Percentiles rank a stretch among this genome's conserved stretches.
Evolutionary conservation across 2,329 filamentous ascomycete genomes (phyloP).

Genomic region (Whalleya microplaca): DNA sequence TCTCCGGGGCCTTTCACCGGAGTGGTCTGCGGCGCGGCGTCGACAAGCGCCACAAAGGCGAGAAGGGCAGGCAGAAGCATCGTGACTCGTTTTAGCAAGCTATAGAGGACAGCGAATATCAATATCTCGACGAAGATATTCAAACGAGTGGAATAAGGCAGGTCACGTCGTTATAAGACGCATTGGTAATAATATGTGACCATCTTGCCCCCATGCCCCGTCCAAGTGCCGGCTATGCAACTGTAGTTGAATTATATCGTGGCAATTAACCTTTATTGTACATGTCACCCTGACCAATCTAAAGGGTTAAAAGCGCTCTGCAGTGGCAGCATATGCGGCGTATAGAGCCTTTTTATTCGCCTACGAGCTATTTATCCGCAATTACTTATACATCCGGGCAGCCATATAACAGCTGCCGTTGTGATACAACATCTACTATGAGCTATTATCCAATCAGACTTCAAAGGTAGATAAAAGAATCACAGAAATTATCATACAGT

Average conservation of each 20-base stretch:
- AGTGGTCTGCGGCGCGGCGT: constrained; percentile 27
- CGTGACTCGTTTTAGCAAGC: not conserved
- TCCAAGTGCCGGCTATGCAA: constrained; percentile 12
- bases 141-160: not conserved
- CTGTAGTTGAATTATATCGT: constrained; percentile 1
- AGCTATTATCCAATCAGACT: not conserved
- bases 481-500: no score
- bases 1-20: constrained; percentile 20
- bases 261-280: constrained; percentile 17
- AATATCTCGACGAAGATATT: not conserved
- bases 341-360: constrained; percentile 7
- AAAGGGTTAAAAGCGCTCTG: not conserved
- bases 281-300: constrained; percentile 10
- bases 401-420: not conserved
- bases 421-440: not conserved
- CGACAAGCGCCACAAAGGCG: constrained; percentile 18
- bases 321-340: not conserved
- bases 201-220: not conserved
- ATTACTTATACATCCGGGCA: constrained; percentile 5
- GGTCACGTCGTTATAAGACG: not conserved
- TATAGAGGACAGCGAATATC: not conserved
- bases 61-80: constrained; percentile 27
- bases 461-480: no score
- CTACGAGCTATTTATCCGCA: constrained; percentile 15
- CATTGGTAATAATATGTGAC: constrained; percentile 1